These are phyloP conservation scores for Carpinus viminea DNA, from an alignment of 306 rosid species.

Conservation along the genomic window DNA sequence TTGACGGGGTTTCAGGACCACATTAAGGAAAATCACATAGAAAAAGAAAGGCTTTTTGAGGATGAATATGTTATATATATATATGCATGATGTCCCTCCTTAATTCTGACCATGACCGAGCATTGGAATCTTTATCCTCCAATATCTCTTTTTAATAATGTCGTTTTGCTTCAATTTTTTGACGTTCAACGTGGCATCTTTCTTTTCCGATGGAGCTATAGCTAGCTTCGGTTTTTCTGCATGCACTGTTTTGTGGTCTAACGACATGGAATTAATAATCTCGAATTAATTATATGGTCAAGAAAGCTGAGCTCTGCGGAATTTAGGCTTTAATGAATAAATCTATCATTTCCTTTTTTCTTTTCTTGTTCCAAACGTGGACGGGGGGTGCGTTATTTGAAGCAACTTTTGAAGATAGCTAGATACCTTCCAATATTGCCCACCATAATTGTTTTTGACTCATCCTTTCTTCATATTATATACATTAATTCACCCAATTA, in stretches of 20 bases:
- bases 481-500: background rate
- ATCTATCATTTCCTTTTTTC: background rate
- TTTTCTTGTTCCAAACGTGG: background rate
- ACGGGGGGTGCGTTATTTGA: background rate
- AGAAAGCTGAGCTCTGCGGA: conserved; percentile 9
- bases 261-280: background rate
- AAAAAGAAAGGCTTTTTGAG: background rate
- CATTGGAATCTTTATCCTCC: conserved; percentile 14
- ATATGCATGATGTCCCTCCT: background rate
- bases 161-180: conserved; percentile 15
- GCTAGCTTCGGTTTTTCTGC: background rate
- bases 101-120: conserved; percentile 24
- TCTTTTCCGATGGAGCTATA: background rate
- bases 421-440: background rate
- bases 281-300: conserved; percentile 11
- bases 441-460: background rate
- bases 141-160: conserved; percentile 15
- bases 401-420: background rate
- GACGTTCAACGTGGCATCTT: conserved; percentile 31
- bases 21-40: too few relatives aligned
- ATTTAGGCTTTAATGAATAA: conserved; percentile 4
- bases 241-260: background rate
- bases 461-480: background rate
- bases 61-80: background rate
- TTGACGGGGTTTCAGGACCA: too few relatives aligned